phyloP scores from a whole-genome alignment of 768 basidiomycete genomes.

The Tylopilus vinaceipallidus region DNA sequence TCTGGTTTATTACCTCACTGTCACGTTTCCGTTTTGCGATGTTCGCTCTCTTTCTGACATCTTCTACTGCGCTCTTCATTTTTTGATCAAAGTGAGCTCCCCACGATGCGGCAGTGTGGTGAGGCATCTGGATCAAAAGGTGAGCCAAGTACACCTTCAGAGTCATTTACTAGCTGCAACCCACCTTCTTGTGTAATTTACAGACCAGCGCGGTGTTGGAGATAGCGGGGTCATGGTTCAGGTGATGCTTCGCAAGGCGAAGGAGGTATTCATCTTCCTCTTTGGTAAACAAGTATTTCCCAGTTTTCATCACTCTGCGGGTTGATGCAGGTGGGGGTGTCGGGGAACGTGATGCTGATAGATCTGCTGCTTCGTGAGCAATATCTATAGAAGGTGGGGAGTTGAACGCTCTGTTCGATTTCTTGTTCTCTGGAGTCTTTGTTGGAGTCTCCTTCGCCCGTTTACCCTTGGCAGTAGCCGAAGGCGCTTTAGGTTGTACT shows the following conservation, averaged over 20 bases:
- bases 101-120: slow-evolving; percentile 57
- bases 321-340: slow-evolving; percentile 43
- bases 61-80: slow-evolving; percentile 41
- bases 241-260: slow-evolving; percentile 43
- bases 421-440: slow-evolving; percentile 7
- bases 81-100: slow-evolving; percentile 33
- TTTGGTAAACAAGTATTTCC: slow-evolving; percentile 46
- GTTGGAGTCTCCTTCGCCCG: slow-evolving; percentile 4
- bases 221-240: slow-evolving; percentile 47
- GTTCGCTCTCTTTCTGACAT: slow-evolving; percentile 46
- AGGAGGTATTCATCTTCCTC: slow-evolving; percentile 50
- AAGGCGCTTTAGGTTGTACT: slow-evolving; percentile 7
- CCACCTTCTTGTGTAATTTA: slow-evolving; percentile 47
- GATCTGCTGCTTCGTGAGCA: slow-evolving; percentile 1
- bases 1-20: background rate
- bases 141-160: background rate
- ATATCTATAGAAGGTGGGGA: background rate
- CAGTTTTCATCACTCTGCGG: slow-evolving; percentile 25
- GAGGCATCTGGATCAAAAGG: slow-evolving; percentile 50
- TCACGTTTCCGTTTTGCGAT: slow-evolving; percentile 47
- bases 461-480: slow-evolving; percentile 1
- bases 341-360: slow-evolving; percentile 33
- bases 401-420: slow-evolving; percentile 2
- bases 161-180: background rate
- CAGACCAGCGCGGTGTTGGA: slow-evolving; percentile 37